A percentile compares a stretch with the other conserved stretches of the same genome.
These are phyloP conservation scores for Phascolomyces articulosus DNA, from an alignment of 371 early-diverging fungal genomes.

Conservation along the genomic window DNA sequence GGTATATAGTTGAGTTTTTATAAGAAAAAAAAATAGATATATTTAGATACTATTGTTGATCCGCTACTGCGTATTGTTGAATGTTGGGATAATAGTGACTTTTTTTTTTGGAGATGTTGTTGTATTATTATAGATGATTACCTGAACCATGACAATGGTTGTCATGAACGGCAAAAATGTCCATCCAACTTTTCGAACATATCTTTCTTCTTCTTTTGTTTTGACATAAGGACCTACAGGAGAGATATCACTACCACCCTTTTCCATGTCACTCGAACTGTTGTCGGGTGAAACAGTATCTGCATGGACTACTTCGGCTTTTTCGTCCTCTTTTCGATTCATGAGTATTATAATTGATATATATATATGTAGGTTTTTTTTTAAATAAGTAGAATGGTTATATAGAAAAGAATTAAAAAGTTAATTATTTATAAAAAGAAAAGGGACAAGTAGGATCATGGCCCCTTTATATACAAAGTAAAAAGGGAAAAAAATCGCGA, in stretches of 20 bases:
- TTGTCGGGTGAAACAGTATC: neutral
- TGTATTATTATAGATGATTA: constrained; percentile 9
- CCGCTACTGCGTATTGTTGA: neutral
- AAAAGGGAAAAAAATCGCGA: neutral
- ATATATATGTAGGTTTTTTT: too few species aligned
- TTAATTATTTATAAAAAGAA: neutral
- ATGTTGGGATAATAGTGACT: neutral
- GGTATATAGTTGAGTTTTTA: too few species aligned
- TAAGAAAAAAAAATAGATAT: neutral
- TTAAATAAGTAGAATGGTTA: too few species aligned
- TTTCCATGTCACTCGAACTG: neutral
- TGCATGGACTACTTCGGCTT: neutral
- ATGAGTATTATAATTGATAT: neutral
- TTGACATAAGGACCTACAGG: constrained; percentile 9
- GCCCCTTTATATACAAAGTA: neutral
- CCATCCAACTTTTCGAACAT: constrained; percentile 32
- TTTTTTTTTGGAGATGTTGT: neutral
- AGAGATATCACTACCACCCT: neutral
- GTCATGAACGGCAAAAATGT: constrained; percentile 29
- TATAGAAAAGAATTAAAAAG: neutral
- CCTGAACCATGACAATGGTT: constrained; percentile 33
- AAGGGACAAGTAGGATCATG: neutral
- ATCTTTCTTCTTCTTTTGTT: constrained; percentile 25
- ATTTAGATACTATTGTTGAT: neutral
- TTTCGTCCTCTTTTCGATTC: neutral